Conservation (phyloP, 495 filamentous ascomycete genomes). For the Aspergillus egyptiacus region DNA sequence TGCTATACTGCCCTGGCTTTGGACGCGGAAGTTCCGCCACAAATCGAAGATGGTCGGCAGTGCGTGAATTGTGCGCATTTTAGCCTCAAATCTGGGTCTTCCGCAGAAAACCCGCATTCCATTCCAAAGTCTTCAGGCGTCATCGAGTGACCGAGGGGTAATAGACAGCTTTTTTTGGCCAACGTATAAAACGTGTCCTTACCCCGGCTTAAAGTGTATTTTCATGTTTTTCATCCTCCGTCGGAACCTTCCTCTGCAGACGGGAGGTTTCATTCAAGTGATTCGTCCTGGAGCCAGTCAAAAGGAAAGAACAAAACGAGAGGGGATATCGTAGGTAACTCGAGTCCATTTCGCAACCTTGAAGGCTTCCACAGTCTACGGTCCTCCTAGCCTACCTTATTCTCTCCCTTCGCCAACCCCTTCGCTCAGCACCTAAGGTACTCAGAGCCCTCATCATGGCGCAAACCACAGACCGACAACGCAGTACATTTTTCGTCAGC, state of each 20-base stretch:
- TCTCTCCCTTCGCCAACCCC: background rate
- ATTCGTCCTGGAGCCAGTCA: background rate
- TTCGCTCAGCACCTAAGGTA: no score
- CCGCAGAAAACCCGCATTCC: slow-evolving; percentile 40
- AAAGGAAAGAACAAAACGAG: background rate
- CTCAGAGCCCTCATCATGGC: no score
- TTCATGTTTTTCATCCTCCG: background rate
- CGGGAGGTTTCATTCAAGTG: no score
- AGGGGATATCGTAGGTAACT: no score
- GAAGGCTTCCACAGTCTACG: no score
- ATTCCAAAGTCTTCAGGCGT: background rate
- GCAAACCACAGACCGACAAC: slow-evolving; percentile 2
- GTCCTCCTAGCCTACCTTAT: no score
- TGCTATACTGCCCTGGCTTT: no score
- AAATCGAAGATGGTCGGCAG: background rate
- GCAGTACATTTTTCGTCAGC: slow-evolving; percentile 41
- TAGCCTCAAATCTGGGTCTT: slow-evolving; percentile 9
- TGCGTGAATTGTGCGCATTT: slow-evolving; percentile 43
- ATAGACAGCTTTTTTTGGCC: background rate
- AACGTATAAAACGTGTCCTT: background rate
- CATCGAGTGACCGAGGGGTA: background rate
- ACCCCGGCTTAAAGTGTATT: background rate
- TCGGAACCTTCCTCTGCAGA: no score
- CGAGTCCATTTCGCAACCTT: no score
- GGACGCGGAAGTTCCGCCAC: no score